Evolutionary conservation across 495 filamentous ascomycete genomes (phyloP).

Genomic region (Wilcoxina mikolae): DNA sequence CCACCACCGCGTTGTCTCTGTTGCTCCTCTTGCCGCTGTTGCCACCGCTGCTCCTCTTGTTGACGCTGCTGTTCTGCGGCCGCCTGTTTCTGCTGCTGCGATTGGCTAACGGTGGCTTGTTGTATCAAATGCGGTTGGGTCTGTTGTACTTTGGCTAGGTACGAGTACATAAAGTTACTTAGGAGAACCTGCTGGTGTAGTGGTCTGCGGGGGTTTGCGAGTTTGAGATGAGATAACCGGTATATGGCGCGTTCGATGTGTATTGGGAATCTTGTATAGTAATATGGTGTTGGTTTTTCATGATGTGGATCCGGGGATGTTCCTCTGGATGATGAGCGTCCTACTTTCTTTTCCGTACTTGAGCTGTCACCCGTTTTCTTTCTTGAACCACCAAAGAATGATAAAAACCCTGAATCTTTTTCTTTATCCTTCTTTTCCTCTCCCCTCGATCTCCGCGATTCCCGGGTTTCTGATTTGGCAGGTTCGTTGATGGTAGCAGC

Average conservation of each 20-base stretch:
- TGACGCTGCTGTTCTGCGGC: background rate
- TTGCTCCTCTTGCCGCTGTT: background rate
- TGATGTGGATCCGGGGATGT: constrained; percentile 66
- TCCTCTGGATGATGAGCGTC: constrained; percentile 56
- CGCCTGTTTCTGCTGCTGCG: background rate
- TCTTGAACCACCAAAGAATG: constrained; percentile 72
- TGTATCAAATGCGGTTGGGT: constrained; percentile 75
- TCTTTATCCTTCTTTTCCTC: constrained; percentile 82
- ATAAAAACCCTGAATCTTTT: constrained; percentile 58
- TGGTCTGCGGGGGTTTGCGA: constrained; percentile 85
- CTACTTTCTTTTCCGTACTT: constrained; percentile 47
- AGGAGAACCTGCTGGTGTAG: constrained; percentile 91
- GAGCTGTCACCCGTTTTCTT: constrained; percentile 54
- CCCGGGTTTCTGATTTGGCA: constrained; percentile 19
- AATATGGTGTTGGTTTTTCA: constrained; percentile 51
- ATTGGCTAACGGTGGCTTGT: constrained; percentile 35
- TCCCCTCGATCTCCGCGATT: constrained; percentile 54
- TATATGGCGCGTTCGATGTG: constrained; percentile 96
- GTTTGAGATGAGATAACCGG: constrained; percentile 95
- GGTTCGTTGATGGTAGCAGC: background rate
- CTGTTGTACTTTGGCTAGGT: constrained; percentile 94
- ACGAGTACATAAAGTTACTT: constrained; percentile 99
- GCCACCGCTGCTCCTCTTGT: background rate
- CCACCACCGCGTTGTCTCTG: background rate
- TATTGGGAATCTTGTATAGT: constrained; percentile 91